A percentile compares a stretch with the other conserved stretches of the same genome.
These are phyloP conservation scores for Chrysoporthe austroafricana DNA, from an alignment of 2,329 filamentous ascomycete species.

Conservation along the genomic window DNA sequence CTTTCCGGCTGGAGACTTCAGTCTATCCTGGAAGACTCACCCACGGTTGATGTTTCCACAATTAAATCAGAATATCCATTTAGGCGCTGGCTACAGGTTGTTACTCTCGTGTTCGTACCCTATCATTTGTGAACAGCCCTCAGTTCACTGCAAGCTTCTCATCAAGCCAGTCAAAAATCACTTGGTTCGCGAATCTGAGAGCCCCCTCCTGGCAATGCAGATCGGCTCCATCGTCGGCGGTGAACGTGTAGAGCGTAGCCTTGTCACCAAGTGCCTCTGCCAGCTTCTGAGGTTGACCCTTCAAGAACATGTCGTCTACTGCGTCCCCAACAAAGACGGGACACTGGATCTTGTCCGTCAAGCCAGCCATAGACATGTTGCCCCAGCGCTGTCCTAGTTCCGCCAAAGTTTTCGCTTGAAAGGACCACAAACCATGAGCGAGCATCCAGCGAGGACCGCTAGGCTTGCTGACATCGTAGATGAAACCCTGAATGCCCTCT, in stretches of 20 bases:
- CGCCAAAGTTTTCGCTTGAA: conserved; percentile 30
- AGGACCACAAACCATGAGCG: conserved; percentile 42
- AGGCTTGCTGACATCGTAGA: conserved; percentile 29
- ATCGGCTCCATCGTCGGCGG: conserved; percentile 8
- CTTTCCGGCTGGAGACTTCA: no score
- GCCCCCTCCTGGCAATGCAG: conserved; percentile 2
- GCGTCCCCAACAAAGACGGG: conserved; percentile 14
- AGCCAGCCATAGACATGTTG: conserved; percentile 8
- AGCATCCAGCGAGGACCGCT: conserved; percentile 37
- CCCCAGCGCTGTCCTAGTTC: background rate
- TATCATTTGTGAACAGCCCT: background rate
- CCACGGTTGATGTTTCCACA: no score
- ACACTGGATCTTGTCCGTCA: conserved; percentile 12
- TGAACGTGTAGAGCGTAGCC: conserved; percentile 9
- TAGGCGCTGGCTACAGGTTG: background rate
- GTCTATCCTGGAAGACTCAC: no score
- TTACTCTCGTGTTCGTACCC: background rate
- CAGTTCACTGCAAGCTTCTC: conserved; percentile 1
- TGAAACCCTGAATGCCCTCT: conserved; percentile 28
- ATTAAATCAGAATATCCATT: background rate
- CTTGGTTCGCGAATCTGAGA: conserved; percentile 1
- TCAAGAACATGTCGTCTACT: conserved; percentile 7
- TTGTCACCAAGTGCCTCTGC: conserved; percentile 11
- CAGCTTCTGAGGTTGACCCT: conserved; percentile 9
- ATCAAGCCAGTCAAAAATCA: conserved; percentile 10